Base-by-base conservation (phyloP, 192 early-diverging fungal species). In the Ambispora gerdemannii region DNA sequence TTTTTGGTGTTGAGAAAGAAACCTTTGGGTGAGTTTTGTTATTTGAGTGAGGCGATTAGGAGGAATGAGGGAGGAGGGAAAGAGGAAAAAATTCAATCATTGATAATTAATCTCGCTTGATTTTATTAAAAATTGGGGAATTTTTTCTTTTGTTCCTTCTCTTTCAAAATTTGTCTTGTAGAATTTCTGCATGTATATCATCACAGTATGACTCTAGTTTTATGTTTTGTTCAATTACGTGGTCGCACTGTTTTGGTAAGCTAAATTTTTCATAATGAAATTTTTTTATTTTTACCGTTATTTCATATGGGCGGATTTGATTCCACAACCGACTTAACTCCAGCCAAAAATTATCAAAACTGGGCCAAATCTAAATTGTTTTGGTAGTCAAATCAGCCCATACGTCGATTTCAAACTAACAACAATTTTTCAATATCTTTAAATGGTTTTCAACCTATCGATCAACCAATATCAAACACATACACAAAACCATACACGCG, bases 171-270 rank as follows among this genome's bases (percentile, higher is more conserved):
- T 49, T 69, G 62, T 10, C 25, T 32, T 35, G 15, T 71, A 84
- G 91, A 90, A 79, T 96, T 96, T 81, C 80, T 96, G 61, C 95
- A 96, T 67, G 91, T 90, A 61, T 96, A 90, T 83, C 94, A 96
- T 82, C 94, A 96, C 82, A 86, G 90, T 22, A 83, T 92, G 84
- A 95, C 93, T 56, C 89, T 92, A 85, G 82, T 89, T 53, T 89
- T 95, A 22, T 94, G 92, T 81, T 94, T 83, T 69, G 83, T 85
- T 52, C 91, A 95, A 81, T 86, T 95, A 31, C 82, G 82, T 52
- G 90, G 91, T 3, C 67, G 65, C 34, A 89, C 89, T 32, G 84
- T 90, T 17, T 89, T 93, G 69, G 89, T 90, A 89, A 86, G 67
- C n/a, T n/a, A n/a, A n/a, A n/a, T n/a, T n/a, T n/a, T n/a, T n/a